Percentiles rank a stretch among this genome's conserved stretches.
Conservation (phyloP, 768 basidiomycete genomes). For the Russula griseocarnosa region DNA sequence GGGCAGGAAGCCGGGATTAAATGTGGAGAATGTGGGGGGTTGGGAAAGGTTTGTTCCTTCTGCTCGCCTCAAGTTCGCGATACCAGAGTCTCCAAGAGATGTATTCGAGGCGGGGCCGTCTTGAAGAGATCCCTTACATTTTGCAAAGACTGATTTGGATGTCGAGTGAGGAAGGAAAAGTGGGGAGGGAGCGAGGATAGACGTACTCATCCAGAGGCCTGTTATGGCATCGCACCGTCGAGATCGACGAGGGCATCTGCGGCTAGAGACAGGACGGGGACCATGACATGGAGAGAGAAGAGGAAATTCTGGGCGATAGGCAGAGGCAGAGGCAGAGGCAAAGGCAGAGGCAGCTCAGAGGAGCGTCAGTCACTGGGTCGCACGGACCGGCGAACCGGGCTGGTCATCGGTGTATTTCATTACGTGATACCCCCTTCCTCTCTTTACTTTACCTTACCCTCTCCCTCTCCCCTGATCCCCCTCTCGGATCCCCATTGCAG, state of each 20-base stretch:
- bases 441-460: too few species aligned
- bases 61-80: conserved; percentile 49
- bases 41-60: conserved; percentile 30
- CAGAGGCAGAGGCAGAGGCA: not conserved
- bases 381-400: not conserved
- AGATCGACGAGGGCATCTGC: conserved; percentile 64
- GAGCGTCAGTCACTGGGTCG: not conserved
- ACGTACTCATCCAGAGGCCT: conserved; percentile 65
- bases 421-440: not conserved
- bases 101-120: conserved; percentile 85
- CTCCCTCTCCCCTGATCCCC: not conserved
- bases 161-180: conserved; percentile 9
- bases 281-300: conserved; percentile 38
- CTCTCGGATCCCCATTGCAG: too few species aligned
- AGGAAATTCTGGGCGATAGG: not conserved
- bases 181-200: not conserved
- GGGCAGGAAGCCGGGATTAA: conserved; percentile 4
- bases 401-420: not conserved
- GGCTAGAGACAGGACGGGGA: conserved; percentile 57
- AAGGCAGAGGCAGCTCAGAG: not conserved
- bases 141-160: conserved; percentile 62
- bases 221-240: conserved; percentile 62
- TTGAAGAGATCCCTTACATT: conserved; percentile 73
- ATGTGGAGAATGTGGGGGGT: conserved; percentile 32
- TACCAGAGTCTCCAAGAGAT: conserved; percentile 86